Conservation (phyloP, 2,329 filamentous ascomycete species). For the Aspergillus viridinutans region DNA sequence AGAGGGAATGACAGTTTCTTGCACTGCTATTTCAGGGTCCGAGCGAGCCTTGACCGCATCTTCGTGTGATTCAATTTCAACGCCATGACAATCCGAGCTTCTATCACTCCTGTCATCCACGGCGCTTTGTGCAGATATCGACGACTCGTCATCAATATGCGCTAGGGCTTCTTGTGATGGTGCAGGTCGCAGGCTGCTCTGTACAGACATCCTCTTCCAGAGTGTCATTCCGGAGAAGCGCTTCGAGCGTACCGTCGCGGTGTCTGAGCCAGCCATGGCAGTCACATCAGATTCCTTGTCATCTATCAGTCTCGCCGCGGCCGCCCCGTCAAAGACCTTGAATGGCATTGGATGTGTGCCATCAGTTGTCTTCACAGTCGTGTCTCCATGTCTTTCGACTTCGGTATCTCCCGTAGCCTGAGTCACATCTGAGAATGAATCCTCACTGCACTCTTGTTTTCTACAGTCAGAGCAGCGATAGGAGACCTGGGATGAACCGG, state of each 20-base stretch:
- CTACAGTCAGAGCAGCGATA: slow-evolving; percentile 18
- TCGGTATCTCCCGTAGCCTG: slow-evolving; percentile 2
- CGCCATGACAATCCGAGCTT: slow-evolving; percentile 14
- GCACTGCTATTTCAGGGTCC: neutral
- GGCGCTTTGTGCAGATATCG: slow-evolving; percentile 24
- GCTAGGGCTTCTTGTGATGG: slow-evolving; percentile 38
- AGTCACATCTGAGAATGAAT: slow-evolving; percentile 9
- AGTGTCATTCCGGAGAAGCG: slow-evolving; percentile 27
- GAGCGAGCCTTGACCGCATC: neutral
- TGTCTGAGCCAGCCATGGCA: slow-evolving; percentile 46
- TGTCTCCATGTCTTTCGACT: slow-evolving; percentile 1
- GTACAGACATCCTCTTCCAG: slow-evolving; percentile 23
- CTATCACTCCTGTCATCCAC: slow-evolving; percentile 21
- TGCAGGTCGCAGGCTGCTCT: slow-evolving; percentile 11
- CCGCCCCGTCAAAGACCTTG: slow-evolving; percentile 17
- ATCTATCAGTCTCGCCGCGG: slow-evolving; percentile 35
- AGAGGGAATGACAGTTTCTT: no score
- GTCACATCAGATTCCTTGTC: slow-evolving; percentile 64
- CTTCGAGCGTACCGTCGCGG: slow-evolving; percentile 26
- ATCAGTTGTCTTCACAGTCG: neutral
- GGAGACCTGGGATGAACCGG: slow-evolving; percentile 13
- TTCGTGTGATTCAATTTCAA: neutral
- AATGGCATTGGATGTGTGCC: slow-evolving; percentile 7
- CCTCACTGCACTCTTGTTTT: slow-evolving; percentile 10
- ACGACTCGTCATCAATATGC: slow-evolving; percentile 9